A percentile compares a stretch with the other conserved stretches of the same genome.
Conservation (phyloP, 176 grass and related monocot genomes). For the Pontederia paniculata region DNA sequence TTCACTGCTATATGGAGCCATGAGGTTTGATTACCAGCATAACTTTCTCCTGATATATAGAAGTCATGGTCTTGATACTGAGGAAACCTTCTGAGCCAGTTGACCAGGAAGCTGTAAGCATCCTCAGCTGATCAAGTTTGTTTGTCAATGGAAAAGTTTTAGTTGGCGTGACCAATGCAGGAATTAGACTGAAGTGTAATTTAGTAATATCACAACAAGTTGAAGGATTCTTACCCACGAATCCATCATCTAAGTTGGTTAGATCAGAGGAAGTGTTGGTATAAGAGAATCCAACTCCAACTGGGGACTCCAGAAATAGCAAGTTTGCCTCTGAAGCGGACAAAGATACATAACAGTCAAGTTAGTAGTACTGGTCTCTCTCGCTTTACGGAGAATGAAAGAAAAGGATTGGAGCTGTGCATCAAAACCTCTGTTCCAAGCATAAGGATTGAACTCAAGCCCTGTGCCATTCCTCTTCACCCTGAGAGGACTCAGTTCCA, state of each 20-base stretch:
- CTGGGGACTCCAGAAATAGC: conserved; percentile 70
- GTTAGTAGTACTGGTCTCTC: not conserved
- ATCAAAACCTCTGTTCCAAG: conserved; percentile 63
- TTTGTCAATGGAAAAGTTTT: not conserved
- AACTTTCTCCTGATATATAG: conserved; percentile 24
- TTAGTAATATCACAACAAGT: not conserved
- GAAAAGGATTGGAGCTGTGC: not conserved
- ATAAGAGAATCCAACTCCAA: conserved; percentile 78
- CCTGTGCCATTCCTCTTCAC: conserved; percentile 37
- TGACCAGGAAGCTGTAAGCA: conserved; percentile 26
- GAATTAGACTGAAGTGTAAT: not conserved
- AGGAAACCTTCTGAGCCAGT: conserved; percentile 22
- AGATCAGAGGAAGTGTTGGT: conserved; percentile 71
- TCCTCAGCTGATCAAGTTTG: conserved; percentile 38
- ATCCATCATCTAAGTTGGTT: conserved; percentile 36
- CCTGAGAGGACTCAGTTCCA: conserved; percentile 59
- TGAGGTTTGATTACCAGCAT: conserved; percentile 8
- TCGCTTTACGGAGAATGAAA: not conserved
- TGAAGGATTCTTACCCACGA: conserved; percentile 37
- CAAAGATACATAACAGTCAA: conserved; percentile 2
- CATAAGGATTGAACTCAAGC: conserved; percentile 59
- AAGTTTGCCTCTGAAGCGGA: conserved; percentile 61
- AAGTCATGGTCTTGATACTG: conserved; percentile 23
- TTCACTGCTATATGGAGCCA: too few relatives aligned
- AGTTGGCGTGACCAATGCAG: too few relatives aligned